Evolutionary conservation across 2,329 filamentous ascomycete genomes (phyloP).

Genomic region (Fusarium cyanostomum): DNA sequence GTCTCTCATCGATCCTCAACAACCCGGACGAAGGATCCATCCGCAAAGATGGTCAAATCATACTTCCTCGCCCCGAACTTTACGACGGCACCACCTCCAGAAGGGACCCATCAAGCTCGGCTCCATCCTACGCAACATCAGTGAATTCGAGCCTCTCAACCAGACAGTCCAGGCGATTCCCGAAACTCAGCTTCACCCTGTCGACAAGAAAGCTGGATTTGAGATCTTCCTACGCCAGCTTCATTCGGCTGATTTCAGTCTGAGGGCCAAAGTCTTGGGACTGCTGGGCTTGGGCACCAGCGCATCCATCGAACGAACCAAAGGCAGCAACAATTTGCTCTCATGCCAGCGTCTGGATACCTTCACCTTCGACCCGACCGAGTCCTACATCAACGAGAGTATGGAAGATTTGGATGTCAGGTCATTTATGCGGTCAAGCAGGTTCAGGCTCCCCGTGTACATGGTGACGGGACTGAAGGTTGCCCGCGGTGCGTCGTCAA

Average conservation of each 20-base stretch:
- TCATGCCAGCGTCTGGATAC: background rate
- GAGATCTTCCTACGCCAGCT: background rate
- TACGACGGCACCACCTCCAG: constrained; percentile 14
- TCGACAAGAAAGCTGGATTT: background rate
- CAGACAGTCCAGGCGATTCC: constrained; percentile 48
- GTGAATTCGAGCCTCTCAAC: constrained; percentile 4
- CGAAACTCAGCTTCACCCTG: constrained; percentile 44
- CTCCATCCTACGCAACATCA: constrained; percentile 33
- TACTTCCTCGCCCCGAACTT: constrained; percentile 4
- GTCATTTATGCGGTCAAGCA: background rate
- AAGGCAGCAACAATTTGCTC: background rate
- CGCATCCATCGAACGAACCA: background rate
- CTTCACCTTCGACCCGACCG: background rate
- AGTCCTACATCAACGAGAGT: background rate
- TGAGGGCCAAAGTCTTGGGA: background rate
- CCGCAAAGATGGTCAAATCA: background rate
- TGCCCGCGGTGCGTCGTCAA: background rate
- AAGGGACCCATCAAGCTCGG: constrained; percentile 17
- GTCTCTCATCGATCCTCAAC: background rate
- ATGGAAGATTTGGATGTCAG: background rate
- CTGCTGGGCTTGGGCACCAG: background rate
- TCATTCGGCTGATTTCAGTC: background rate
- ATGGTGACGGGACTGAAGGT: constrained; percentile 13
- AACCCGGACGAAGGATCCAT: background rate
- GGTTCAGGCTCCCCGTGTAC: constrained; percentile 2